Conservation (phyloP, 495 filamentous ascomycete genomes). For the Neurospora sp. region DNA sequence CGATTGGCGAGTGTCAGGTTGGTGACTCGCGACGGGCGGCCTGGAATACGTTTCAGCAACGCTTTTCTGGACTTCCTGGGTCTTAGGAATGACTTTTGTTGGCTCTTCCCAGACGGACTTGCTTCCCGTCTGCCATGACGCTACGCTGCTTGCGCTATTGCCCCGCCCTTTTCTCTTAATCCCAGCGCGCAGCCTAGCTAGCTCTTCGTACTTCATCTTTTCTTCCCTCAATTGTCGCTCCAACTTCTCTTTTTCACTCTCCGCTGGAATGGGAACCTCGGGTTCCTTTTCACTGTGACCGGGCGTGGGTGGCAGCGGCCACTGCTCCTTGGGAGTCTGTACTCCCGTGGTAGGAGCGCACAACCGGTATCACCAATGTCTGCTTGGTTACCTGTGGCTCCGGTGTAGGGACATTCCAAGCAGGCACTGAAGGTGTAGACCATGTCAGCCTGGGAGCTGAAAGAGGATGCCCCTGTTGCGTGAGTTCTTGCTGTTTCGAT, state of each 20-base stretch:
- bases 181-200: not conserved
- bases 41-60: no score
- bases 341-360: not conserved
- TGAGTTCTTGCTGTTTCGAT: no score
- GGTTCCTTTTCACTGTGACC: not conserved
- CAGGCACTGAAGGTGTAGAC: not conserved
- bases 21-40: no score
- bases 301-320: not conserved
- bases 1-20: no score
- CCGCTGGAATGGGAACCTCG: fast-evolving
- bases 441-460: no score
- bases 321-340: not conserved
- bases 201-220: not conserved
- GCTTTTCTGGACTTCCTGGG: no score
- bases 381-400: not conserved
- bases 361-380: not conserved
- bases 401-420: not conserved
- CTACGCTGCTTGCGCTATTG: not conserved
- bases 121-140: not conserved
- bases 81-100: no score
- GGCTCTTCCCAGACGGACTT: not conserved
- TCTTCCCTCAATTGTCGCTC: not conserved
- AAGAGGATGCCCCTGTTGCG: no score
- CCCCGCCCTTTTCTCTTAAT: not conserved
- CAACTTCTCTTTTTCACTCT: not conserved